Base-by-base conservation (phyloP, 176 grass and related monocot genomes). In the Zoysia pacifica region DNA sequence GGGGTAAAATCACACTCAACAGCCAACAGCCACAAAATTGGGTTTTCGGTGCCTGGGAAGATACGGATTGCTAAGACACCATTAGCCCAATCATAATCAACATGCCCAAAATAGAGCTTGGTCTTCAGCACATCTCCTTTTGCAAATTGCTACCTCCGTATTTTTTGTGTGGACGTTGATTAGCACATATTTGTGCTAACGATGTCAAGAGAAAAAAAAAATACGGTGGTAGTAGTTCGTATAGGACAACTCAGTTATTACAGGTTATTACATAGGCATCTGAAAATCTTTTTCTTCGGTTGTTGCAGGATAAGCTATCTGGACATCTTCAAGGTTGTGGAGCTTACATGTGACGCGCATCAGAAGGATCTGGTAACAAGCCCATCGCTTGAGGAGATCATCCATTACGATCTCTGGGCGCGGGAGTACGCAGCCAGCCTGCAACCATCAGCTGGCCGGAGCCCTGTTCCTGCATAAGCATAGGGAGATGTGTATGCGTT, bases 251-350 rank as follows among this genome's bases (percentile, higher is more conserved):
- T 63, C 35, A 6, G 59, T 39, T 10, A 7, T 28, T 16, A 18
- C 11, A 44, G 28, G 47, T 35, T 36, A 3, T 49, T 37, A n/a
- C 14, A 58, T 40, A 11, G 2, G 38, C 67, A 76, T 28, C 70
- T 11, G 0, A 82, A 1, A 41, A 9, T 63, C 19, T 16, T 64
- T 47, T 79, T 11, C 15, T 70, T 76, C 15, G 66, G 2, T 47
- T 78, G 8, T 41, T 90, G 44, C 96, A 98, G 96, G 80, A 98
- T 98, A 64, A 79, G 84, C 37, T 99, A 99, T 59, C 80, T 93
- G 60, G 96, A 99, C 48, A 99, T 99, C 77, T 99, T 99, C 81
- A 95, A 86, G 82, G 82, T 99, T 39, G 97, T 99, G 2, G 97
- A 99, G 80, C 73, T 96, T 42, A 86, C 93, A 12, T 99, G 97